Evolutionary conservation across 345 rosid genomes (phyloP), one percentile per base, ranked within the genome.

Genomic region (Salix udensis): DNA sequence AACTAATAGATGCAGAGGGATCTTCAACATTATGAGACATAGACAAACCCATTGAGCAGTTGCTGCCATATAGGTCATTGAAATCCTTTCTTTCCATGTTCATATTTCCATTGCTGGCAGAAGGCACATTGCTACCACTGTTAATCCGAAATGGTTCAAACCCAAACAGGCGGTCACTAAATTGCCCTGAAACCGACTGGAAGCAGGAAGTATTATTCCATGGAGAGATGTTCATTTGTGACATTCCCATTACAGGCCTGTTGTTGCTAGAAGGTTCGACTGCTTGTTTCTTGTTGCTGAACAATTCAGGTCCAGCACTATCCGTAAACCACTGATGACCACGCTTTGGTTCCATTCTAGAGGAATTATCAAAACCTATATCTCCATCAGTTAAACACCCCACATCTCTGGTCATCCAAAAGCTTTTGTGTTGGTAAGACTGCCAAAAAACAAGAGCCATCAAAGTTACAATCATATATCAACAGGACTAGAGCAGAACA

Each of bases 211-310:
- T 55, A 53, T 81, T 87, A 37, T 87, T 89, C 98, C 98, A 94
- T 36, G 85, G 74, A 83, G 89, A 75, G 81, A 84, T 83, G 72
- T 81, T 76, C 39, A 86, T 73, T 76, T 68, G 77, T 46, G 88
- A 70, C 52, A 81, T 68, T 44, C 82, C 91, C 68, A 84, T 74
- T 31, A 76, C 73, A 30, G 84, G 58, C 58, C 58, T 48, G 52
- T 76, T 79, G 53, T 82, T 79, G 52, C 70, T 72, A 70, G 88
- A 83, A 77, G 81, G 84, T 73, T 87, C 88, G 16, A 83, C 71
- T 21, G 91, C 91, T 86, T 88, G 97, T 83, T 88, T 94, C 88
- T 92, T 92, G 87, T 87, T 89, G 13, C 92, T 87, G 70, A 89
- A 89, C 77, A 90, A 75, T 79, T 90, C 95, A 0, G 92, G 81